Percentiles rank a stretch among this genome's conserved stretches.
These are phyloP conservation scores for Mycosphaerella sp. DNA, from an alignment of 2,329 filamentous ascomycete species.

Conservation along the genomic window DNA sequence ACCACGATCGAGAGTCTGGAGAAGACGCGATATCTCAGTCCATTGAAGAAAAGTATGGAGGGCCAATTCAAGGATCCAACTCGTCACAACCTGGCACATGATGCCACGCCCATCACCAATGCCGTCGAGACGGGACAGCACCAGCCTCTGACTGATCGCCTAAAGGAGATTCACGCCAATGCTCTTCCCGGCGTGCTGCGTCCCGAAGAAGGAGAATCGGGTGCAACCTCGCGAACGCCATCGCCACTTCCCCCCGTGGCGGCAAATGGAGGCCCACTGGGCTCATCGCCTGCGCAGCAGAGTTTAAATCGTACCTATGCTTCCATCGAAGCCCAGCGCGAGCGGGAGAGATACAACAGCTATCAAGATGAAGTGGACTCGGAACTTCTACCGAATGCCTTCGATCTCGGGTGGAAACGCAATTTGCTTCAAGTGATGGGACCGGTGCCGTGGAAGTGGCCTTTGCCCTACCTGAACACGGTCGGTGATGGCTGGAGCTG, in stretches of 20 bases:
- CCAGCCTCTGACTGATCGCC: constrained; percentile 56
- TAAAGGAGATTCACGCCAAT: constrained; percentile 76
- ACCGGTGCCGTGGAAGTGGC: constrained; percentile 64
- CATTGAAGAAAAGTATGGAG: constrained; percentile 64
- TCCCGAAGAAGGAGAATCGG: constrained; percentile 70
- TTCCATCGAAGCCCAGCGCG: constrained; percentile 56
- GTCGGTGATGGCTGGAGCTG: constrained; percentile 90
- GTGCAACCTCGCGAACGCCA: constrained; percentile 25
- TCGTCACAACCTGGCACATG: constrained; percentile 42
- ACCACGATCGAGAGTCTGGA: constrained; percentile 96
- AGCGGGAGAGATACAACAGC: constrained; percentile 62
- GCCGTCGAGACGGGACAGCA: constrained; percentile 15
- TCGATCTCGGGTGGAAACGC: constrained; percentile 75
- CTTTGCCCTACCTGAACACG: constrained; percentile 73
- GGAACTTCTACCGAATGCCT: constrained; percentile 82
- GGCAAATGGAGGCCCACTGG: not conserved
- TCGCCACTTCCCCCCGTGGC: constrained; percentile 22
- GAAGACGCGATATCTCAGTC: constrained; percentile 87
- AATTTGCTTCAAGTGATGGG: constrained; percentile 84
- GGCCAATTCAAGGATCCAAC: constrained; percentile 44
- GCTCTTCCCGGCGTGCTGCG: constrained; percentile 71
- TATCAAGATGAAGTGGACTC: constrained; percentile 90
- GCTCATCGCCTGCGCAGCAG: constrained; percentile 42
- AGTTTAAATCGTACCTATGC: constrained; percentile 42
- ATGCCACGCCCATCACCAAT: constrained; percentile 4